These are phyloP conservation scores for Paraglomus brasilianum DNA, from an alignment of 192 early-diverging fungal genomes.

Conservation along the genomic window DNA sequence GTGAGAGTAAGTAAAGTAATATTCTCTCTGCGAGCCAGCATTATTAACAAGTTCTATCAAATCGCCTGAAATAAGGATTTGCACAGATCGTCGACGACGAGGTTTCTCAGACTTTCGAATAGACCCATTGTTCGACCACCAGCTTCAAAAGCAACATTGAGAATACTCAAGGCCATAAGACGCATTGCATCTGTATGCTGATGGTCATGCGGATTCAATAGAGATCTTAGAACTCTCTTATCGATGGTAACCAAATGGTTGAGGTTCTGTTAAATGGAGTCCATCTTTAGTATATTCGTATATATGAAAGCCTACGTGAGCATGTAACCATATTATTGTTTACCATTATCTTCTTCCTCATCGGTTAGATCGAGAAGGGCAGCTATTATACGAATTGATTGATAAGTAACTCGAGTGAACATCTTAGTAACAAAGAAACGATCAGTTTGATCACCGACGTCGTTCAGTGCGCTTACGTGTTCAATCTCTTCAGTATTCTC, in stretches of 20 bases:
- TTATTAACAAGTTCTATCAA: conserved; percentile 31
- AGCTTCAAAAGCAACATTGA: conserved; percentile 83
- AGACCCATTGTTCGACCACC: conserved; percentile 75
- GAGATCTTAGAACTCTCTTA: conserved; percentile 88
- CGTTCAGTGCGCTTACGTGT: neutral
- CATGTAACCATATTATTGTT: conserved; percentile 9
- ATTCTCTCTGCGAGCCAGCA: conserved; percentile 53
- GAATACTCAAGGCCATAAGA: conserved; percentile 82
- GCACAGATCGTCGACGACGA: conserved; percentile 83
- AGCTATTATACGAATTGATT: too few species aligned
- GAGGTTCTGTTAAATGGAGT: conserved; percentile 36
- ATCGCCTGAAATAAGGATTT: conserved; percentile 82
- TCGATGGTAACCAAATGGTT: conserved; percentile 82
- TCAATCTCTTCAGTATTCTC: neutral
- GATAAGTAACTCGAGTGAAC: too few species aligned
- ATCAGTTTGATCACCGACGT: neutral
- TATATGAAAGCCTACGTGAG: neutral
- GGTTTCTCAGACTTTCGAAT: conserved; percentile 57
- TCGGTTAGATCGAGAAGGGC: neutral
- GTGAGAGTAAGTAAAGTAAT: conserved; percentile 60
- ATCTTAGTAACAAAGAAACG: too few species aligned
- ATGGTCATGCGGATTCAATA: conserved; percentile 87
- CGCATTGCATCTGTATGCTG: conserved; percentile 94
- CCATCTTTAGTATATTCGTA: neutral
- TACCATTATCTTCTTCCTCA: conserved; percentile 23